Evolutionary conservation across 129 eudicot genomes (phyloP), one percentile per base, ranked within the genome.

Genomic region (Flaveria robusta): DNA sequence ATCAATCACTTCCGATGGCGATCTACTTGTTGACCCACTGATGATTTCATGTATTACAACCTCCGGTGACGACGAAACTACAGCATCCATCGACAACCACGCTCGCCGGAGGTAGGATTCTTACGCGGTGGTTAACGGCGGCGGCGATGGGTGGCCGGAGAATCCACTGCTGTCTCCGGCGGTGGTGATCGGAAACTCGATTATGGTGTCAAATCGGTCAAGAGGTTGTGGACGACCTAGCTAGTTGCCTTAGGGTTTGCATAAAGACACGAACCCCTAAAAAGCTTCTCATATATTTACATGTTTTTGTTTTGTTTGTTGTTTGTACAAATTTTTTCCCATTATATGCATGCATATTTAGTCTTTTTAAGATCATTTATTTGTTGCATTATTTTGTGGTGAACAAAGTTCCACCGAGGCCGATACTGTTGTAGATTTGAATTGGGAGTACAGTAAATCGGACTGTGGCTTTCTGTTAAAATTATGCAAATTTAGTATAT

Each of bases 261-360:
- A 42, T 59, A 43, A 9, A 59, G 47, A 74, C 45, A 59, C 78
- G 39, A 72, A 24, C 70, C 37, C 58, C 58, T 8, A 42, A 16
- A 59, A 74, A 43, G 55, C 23, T 72, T 37, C 4, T 1, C 49
- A 18, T 43, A 9, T 10, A 13, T 72, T 39, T 54, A 54, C 7
- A 22, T 22, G 4, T 23, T 39, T 58, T 59, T 42, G n/a, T 43
- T 16, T 41, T 42, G 22, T 23, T 34, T 23, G 26, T 58, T 59
- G 1, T 58, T 39, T 37, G 11, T 41, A 4, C 15, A 9, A 14
- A 47, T 26, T 70, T 1, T 13, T 12, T 39, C 50, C 7, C 31
- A 10, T 26, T 26, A 18, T 43, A 67, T 41, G 29, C 71, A 66
- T 66, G 71, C 71, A 5, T 5, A 34, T 66, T 66, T 66, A 66